Base-by-base conservation (phyloP, 2,329 filamentous ascomycete genomes). In the Pleomassaria siparia region DNA sequence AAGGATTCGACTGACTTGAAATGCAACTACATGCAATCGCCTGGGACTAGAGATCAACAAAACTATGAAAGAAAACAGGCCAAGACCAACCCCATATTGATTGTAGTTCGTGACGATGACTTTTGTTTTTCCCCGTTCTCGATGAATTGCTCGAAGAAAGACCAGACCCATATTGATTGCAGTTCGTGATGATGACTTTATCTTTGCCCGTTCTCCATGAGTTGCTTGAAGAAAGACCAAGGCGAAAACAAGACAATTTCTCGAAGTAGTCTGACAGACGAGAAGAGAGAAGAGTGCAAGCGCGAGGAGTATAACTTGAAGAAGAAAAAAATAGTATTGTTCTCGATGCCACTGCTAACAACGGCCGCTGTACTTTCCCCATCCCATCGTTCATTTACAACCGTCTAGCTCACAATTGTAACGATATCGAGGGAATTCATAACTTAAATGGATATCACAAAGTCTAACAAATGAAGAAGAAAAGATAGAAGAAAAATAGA, bases 381-480 rank as follows among this genome's bases (percentile, higher is more conserved):
- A 32, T 25, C 43, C 35, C 29, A 30, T 29, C 2, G 18, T 16
- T 15, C 16, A 3, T 32, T 43, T 16, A 18, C 28, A 22, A 25
- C 2, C 22, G 2, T 16, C 40, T 11, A 22, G 18, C 15, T 2
- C 11, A 6, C 33, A 10, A 30, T 28, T 11, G 20, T 6, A 18
- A 16, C 40, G n/a, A 21, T 43, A 18, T 28, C 25, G 20, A n/a
- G 22, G 7, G 28, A n/a, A 18, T 28, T 13, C 26, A 25, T 33
- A 35, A 20, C 20, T 28, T 22, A 28, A 39, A 30, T 45, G 33
- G 43, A 45, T 45, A 45, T 45, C 43, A 45, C 28, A 7, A 21
- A 37, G 26, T 39, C 22, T 45, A 45, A 37, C 35, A 21, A 16
- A 32, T 37, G 30, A 11, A 29, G n/a, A 12, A 20, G 29, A 18